phyloP scores from a whole-genome alignment of 805 yeast species.

The Saturnispora saitoi region DNA sequence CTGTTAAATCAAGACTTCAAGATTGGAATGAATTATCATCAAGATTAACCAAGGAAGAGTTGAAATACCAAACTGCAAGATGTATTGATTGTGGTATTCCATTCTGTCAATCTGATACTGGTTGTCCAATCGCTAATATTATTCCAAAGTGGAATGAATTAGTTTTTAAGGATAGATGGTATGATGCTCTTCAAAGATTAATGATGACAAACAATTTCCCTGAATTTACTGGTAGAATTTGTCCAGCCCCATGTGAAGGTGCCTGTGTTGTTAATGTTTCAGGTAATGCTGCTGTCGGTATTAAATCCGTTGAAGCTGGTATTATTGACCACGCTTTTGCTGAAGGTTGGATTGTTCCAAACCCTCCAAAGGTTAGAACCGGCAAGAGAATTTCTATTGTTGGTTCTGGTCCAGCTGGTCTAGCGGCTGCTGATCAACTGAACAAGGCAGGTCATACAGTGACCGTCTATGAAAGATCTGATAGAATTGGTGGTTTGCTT shows the following conservation, averaged over 20 bases:
- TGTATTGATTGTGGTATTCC: constrained; percentile 99
- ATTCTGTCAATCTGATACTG: constrained; percentile 95
- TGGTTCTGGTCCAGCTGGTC: constrained; percentile 97
- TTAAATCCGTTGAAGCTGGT: constrained; percentile 91
- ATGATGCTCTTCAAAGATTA: constrained; percentile 82
- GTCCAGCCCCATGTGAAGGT: constrained; percentile 99
- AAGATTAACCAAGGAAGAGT: constrained; percentile 76
- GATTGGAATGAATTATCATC: constrained; percentile 91
- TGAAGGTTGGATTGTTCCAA: constrained; percentile 91
- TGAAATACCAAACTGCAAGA: constrained; percentile 87
- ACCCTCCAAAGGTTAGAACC: constrained; percentile 70
- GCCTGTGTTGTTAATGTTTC: constrained; percentile 82
- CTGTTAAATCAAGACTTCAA: constrained; percentile 61
- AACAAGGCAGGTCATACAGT: constrained; percentile 93
- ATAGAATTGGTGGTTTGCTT: constrained; percentile 91
- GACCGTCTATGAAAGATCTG: constrained; percentile 87
- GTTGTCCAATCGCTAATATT: constrained; percentile 94
- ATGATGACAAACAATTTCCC: constrained; percentile 98
- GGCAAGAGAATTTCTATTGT: constrained; percentile 79
- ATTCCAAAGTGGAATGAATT: constrained; percentile 98
- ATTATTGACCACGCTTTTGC: constrained; percentile 94
- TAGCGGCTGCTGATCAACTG: constrained; percentile 94
- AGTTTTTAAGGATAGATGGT: constrained; percentile 92
- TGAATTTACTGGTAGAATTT: constrained; percentile 94
- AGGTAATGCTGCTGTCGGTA: constrained; percentile 91